Evolutionary conservation across 2,329 filamentous ascomycete species (phyloP).

Genomic region (Akanthomyces lecanii): DNA sequence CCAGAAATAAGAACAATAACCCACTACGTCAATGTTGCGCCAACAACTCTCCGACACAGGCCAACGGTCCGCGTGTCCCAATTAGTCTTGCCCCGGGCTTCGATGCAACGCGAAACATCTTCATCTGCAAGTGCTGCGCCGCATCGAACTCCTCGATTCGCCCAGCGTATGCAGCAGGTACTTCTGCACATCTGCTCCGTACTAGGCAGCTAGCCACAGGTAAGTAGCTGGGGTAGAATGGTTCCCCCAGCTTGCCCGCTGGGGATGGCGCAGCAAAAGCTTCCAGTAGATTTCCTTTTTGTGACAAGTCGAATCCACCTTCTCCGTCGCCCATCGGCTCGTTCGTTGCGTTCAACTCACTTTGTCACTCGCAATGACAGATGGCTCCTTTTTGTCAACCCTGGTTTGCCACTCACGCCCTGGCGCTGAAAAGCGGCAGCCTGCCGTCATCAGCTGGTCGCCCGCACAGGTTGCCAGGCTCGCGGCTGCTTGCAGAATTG

Average conservation of each 20-base stretch:
- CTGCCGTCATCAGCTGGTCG: neutral
- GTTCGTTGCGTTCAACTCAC: neutral
- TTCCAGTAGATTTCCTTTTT: constrained; percentile 13
- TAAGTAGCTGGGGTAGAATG: neutral
- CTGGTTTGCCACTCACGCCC: neutral
- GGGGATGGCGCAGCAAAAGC: neutral
- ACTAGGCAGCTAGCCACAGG: neutral
- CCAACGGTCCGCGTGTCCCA: neutral
- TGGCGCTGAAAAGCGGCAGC: neutral
- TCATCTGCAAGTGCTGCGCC: constrained; percentile 4
- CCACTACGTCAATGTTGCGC: neutral
- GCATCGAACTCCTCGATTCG: constrained; percentile 6
- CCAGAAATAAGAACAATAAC: neutral
- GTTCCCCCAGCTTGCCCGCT: neutral
- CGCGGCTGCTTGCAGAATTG: neutral
- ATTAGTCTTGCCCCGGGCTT: neutral
- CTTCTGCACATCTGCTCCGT: neutral
- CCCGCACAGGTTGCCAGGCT: neutral
- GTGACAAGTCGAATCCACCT: constrained; percentile 13
- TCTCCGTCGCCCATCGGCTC: neutral
- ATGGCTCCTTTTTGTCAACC: neutral
- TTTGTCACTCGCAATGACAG: too few species aligned
- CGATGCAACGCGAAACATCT: constrained; percentile 2
- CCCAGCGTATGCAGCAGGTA: neutral
- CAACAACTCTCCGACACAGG: neutral